Evolutionary conservation across 2,329 filamentous ascomycete species (phyloP), one percentile per base, ranked within the genome.

Genomic region (Chaetomium sp.): DNA sequence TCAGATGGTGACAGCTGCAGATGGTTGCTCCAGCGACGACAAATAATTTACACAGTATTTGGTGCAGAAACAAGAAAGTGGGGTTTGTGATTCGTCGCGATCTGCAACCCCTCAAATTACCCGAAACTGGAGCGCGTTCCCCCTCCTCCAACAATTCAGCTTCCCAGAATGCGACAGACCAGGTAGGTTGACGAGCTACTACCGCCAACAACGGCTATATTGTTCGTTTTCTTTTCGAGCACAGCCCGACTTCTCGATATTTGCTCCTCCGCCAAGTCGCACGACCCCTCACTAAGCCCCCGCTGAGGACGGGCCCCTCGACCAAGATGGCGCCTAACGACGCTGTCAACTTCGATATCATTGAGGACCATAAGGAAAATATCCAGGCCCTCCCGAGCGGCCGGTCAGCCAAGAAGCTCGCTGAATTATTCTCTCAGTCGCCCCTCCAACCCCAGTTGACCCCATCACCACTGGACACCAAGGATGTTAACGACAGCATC

Each of bases 311-410:
- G 57, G 59, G 57, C 47, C 27, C 62, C 45, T n/a, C 57, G 25
- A 31, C 12, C 70, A 79, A 72, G 72, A 87, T 87, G 80, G 79
- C 80, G 68, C 77, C 79, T 67, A 78, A 79, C 66, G 85, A 89
- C 70, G 77, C 87, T 47, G 86, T 89, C 74, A 80, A 87, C 79
- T 98, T 99, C 80, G 91, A 96, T 72, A 86, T 97, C 68, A 97
- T 99, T 78, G 95, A 99, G 80, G 87, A 86, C 55, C 93, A 97
- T 73, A 99, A 99, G 79, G 95, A 99, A 80, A 99, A 99, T 78
- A 97, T 99, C 63, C 93, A 97, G 78, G 89, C 93, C 25, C 84
- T 99, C 13, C 93, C 94, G 19, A 90, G 92, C 68, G 95, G 85
- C 25, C 82, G 95, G 69, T 98, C 94, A 49, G 95, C 94, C 54